A percentile compares a stretch with the other conserved stretches of the same genome.
phyloP scores from a whole-genome alignment of 768 basidiomycete species.

The Amanita subjunquillea region DNA sequence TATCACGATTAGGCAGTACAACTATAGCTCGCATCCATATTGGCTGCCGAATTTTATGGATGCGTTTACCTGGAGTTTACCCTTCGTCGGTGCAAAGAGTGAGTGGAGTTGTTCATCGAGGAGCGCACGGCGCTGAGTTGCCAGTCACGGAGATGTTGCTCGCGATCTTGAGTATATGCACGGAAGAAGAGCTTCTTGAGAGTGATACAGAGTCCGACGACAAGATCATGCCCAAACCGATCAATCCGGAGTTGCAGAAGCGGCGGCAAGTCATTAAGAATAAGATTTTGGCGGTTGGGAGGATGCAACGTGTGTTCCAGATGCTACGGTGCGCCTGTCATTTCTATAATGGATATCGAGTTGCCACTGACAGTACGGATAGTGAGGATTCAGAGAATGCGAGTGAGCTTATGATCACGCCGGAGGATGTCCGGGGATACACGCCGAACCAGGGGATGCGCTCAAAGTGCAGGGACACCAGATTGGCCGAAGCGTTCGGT shows the following conservation, averaged over 20 bases:
- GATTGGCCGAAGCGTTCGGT: conserved; percentile 51
- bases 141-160: conserved; percentile 96
- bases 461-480: conserved; percentile 54
- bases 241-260: conserved; percentile 28
- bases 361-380: conserved; percentile 1
- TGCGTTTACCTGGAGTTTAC: conserved; percentile 95
- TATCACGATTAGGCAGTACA: conserved; percentile 89
- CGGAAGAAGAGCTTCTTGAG: conserved; percentile 82
- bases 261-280: conserved; percentile 78
- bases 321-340: conserved; percentile 61
- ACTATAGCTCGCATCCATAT: conserved; percentile 74
- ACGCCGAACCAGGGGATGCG: conserved; percentile 34
- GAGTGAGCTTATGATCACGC: conserved; percentile 43
- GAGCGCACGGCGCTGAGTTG: not conserved
- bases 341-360: not conserved
- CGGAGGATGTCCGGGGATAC: conserved; percentile 17
- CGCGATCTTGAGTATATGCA: conserved; percentile 88
- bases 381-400: conserved; percentile 77
- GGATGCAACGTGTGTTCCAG: conserved; percentile 86
- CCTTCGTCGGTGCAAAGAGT: conserved; percentile 97
- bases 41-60: conserved; percentile 98
- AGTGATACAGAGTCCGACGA: conserved; percentile 22
- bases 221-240: conserved; percentile 19
- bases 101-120: conserved; percentile 19
- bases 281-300: conserved; percentile 88